phyloP scores from a whole-genome alignment of 23 red algal genomes.

The Gracilaria gracilis region DNA sequence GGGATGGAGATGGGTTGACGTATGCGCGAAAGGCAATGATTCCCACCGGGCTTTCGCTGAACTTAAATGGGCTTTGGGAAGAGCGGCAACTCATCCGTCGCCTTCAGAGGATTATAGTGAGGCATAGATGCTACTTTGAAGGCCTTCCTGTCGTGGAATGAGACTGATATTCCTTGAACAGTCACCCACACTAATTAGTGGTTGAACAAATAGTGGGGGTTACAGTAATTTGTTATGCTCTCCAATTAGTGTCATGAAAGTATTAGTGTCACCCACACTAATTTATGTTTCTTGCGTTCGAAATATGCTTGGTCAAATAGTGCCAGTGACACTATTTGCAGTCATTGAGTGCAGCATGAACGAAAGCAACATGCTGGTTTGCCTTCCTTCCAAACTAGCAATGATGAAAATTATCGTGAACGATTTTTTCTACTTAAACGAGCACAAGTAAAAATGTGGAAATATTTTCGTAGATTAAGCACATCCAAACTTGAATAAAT shows the following conservation, averaged over 20 bases:
- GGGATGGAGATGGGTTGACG: not conserved
- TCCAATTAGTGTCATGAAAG: not conserved
- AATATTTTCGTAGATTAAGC: no score
- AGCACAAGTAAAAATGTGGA: no score
- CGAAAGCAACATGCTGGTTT: no score
- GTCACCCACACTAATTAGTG: not conserved
- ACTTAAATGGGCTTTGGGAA: not conserved
- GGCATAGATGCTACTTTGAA: not conserved
- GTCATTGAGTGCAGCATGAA: no score
- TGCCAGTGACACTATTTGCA: no score
- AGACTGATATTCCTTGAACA: not conserved
- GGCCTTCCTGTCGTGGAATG: not conserved
- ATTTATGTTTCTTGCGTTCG: not conserved
- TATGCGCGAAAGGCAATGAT: not conserved
- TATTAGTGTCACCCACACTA: not conserved
- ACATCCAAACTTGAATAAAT: no score
- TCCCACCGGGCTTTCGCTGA: not conserved
- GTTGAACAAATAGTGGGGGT: not conserved
- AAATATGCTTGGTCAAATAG: no score
- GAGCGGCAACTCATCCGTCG: not conserved
- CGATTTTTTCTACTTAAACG: no score
- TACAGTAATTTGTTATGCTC: not conserved
- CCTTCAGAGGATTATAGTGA: not conserved
- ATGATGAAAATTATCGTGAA: no score
- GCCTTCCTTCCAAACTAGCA: no score